Percentiles rank a stretch among this genome's conserved stretches.
These are phyloP conservation scores for Cyberlindnera bimundalis DNA, from an alignment of 805 yeast genomes.

Conservation along the genomic window DNA sequence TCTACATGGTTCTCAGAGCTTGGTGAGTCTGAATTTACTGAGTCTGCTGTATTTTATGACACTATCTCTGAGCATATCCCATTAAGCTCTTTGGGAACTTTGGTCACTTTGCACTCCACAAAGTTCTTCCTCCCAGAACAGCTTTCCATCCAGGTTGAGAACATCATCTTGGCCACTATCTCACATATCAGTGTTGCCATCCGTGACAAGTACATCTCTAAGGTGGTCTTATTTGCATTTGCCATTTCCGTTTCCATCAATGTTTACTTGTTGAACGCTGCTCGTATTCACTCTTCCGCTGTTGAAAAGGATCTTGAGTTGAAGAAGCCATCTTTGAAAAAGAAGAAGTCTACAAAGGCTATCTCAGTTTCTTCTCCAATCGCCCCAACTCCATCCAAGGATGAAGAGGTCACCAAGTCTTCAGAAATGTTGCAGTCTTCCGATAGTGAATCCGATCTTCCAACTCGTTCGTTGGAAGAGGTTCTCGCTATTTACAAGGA, in stretches of 20 bases:
- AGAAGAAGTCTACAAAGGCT: slow-evolving; percentile 32
- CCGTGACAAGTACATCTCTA: slow-evolving; percentile 76
- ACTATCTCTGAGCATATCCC: slow-evolving; percentile 26
- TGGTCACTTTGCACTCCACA: slow-evolving; percentile 57
- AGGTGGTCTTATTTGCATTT: slow-evolving; percentile 67
- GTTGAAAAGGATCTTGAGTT: slow-evolving; percentile 25
- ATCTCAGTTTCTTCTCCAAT: slow-evolving; percentile 28
- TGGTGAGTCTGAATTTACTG: slow-evolving; percentile 26
- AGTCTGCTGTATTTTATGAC: slow-evolving; percentile 24
- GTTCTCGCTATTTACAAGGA: slow-evolving; percentile 58
- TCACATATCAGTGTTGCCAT: slow-evolving; percentile 63
- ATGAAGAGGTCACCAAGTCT: slow-evolving; percentile 20
- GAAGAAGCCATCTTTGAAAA: slow-evolving; percentile 31
- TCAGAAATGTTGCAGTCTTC: slow-evolving; percentile 30
- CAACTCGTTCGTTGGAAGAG: slow-evolving; percentile 58
- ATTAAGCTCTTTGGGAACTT: slow-evolving; percentile 43
- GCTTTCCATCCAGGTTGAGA: slow-evolving; percentile 57
- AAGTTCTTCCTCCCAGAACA: slow-evolving; percentile 58
- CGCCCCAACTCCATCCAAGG: slow-evolving; percentile 9
- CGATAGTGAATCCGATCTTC: slow-evolving; percentile 35
- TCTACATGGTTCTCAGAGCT: slow-evolving; percentile 64
- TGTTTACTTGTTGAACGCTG: slow-evolving; percentile 80
- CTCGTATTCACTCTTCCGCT: slow-evolving; percentile 57
- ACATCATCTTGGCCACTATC: slow-evolving; percentile 46
- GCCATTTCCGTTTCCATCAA: slow-evolving; percentile 77